These are phyloP conservation scores for Diaporthe citri DNA, from an alignment of 2,329 filamentous ascomycete species.

Conservation along the genomic window DNA sequence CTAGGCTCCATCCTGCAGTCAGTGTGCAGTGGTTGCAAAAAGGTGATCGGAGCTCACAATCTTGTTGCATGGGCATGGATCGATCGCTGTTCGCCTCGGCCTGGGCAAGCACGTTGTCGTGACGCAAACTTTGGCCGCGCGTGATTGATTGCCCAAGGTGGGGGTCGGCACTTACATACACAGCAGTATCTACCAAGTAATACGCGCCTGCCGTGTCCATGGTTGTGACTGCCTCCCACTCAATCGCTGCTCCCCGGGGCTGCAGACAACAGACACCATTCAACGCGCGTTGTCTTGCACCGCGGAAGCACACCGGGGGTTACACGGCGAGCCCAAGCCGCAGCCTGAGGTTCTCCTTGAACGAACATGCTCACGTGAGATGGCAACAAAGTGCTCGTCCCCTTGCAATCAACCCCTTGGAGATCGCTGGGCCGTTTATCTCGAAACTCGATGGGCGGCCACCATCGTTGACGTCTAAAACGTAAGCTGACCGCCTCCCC, in stretches of 20 bases:
- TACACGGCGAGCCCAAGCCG: not conserved
- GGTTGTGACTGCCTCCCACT: too few species aligned
- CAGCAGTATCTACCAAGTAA: too few species aligned
- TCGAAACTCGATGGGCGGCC: not conserved
- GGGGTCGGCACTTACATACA: not conserved
- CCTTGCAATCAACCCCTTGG: not conserved
- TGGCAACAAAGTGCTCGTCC: not conserved
- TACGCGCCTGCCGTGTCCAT: too few species aligned
- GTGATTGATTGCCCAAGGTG: not conserved
- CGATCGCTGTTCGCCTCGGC: not conserved
- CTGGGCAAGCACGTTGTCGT: not conserved
- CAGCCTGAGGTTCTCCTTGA: not conserved
- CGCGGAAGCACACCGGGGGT: constrained; percentile 1
- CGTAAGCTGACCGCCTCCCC: constrained; percentile 20
- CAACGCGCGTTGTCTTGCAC: not conserved
- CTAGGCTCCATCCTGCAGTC: constrained; percentile 35
- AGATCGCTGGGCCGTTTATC: constrained; percentile 21
- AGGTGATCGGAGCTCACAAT: not conserved
- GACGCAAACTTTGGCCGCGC: not conserved
- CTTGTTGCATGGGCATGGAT: constrained; percentile 6
- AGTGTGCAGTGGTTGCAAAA: not conserved
- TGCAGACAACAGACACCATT: not conserved
- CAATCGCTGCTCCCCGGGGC: not conserved
- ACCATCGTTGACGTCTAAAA: not conserved
- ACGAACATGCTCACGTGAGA: constrained; percentile 6